Evolutionary conservation across 1,284 basidiomycete genomes (phyloP), one percentile per base, ranked within the genome.

Genomic region (Tilletia indica): DNA sequence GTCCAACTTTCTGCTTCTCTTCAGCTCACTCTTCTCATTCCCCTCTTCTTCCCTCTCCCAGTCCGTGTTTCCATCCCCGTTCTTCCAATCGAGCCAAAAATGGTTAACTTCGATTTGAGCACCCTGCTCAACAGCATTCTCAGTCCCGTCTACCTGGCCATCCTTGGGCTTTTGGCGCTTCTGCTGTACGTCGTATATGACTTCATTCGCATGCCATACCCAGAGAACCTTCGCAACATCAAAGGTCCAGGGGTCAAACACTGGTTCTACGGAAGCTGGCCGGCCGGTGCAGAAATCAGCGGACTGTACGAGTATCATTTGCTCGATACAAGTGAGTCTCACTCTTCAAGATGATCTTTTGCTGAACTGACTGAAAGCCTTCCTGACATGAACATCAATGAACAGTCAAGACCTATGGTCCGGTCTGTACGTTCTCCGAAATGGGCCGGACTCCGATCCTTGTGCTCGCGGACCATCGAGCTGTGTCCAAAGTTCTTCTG

Each of bases 241-340:
- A 25, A 25, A 14, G 25, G 58, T 31, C 25, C 58, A 14, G 58
- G 34, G 19, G 21, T 31, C 58, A 61, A 61, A 31, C 21, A 31
- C 34, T 61, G 58, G 58, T 61, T 61, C 58, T 61, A 34, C 34
- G 58, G 58, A 8, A 61, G 58, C 58, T 61, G 21, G 25, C 58
- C 58, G 58, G 6, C 19, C 8, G 58, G 58, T 9, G 58, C 58
- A 5, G 58, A 61, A 31, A 61, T 61, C 58, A 61, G 58, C 34
- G 58, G 58, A 5, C 25, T 14, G 34, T 61, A 61, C 58, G 58
- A 61, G 58, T 31, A 16, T 16, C 25, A 61, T 34, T 19, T 61
- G 58, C 21, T 34, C n/a, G 31, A 36, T 9, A 34, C 34, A 9
- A 31, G 58, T 61, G 58, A 25, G 58, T 38, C 34, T 14, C 12